Evolutionary conservation across 306 rosid species (phyloP).

Genomic region (Corylus americana): DNA sequence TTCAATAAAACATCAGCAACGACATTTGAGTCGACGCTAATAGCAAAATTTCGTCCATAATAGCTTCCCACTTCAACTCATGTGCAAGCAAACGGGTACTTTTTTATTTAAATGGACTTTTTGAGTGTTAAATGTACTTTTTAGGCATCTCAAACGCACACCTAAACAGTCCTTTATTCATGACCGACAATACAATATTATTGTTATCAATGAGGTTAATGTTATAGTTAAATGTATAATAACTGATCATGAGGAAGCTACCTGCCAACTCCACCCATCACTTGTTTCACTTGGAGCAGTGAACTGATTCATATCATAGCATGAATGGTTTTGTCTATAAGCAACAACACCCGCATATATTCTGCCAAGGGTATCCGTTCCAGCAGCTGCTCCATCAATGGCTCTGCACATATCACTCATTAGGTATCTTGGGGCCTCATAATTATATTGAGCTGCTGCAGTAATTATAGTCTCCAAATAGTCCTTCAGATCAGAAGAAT

Average conservation of each 20-base stretch:
- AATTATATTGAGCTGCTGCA: constrained; percentile 34
- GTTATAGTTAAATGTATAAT: too few species aligned
- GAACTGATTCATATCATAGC: constrained; percentile 28
- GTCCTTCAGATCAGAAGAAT: constrained; percentile 29
- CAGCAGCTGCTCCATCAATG: constrained; percentile 27
- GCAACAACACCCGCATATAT: constrained; percentile 37
- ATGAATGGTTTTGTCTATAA: neutral
- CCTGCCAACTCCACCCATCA: constrained; percentile 48
- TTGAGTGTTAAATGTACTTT: too few species aligned
- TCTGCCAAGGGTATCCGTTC: constrained; percentile 27
- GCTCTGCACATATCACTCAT: constrained; percentile 31
- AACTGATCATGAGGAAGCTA: neutral
- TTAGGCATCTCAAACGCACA: too few species aligned
- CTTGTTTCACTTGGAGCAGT: constrained; percentile 18
- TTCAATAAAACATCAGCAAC: too few species aligned
- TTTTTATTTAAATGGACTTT: neutral
- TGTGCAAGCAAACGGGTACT: too few species aligned
- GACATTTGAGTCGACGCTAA: too few species aligned
- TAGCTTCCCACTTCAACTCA: too few species aligned
- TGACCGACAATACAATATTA: too few species aligned
- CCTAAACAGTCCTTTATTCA: too few species aligned
- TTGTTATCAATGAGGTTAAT: too few species aligned
- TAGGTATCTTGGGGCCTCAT: constrained; percentile 23
- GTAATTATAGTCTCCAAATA: constrained; percentile 15
- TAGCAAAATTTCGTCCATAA: too few species aligned